phyloP scores from a whole-genome alignment of 495 filamentous ascomycete species.

The Lineolata rhizophorae region DNA sequence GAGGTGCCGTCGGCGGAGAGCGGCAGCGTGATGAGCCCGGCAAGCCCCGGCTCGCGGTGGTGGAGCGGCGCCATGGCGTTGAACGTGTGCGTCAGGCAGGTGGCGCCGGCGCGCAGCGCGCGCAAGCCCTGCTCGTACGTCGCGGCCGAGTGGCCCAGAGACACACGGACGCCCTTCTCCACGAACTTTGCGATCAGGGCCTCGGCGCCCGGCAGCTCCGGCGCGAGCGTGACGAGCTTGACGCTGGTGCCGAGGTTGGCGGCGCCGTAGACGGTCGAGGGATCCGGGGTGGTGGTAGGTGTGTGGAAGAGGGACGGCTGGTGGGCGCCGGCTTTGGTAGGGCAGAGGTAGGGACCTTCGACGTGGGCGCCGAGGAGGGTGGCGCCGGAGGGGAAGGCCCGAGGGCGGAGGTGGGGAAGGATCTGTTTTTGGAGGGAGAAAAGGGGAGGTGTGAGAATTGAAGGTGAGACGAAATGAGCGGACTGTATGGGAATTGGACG shows the following conservation, averaged over 20 bases:
- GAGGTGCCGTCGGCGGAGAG: conserved; percentile 1
- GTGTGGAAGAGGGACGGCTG: conserved; percentile 17
- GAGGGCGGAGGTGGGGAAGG: conserved; percentile 16
- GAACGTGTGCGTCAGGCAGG: conserved; percentile 19
- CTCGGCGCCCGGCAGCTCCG: conserved; percentile 14
- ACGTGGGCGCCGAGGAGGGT: conserved; percentile 19
- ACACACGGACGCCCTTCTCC: conserved; percentile 13
- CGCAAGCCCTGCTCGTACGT: conserved; percentile 15
- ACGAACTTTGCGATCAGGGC: conserved; percentile 12
- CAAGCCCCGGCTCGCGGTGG: conserved; percentile 18
- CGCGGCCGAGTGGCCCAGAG: conserved; percentile 19
- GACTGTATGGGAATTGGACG: too few relatives aligned
- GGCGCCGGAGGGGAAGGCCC: conserved; percentile 11
- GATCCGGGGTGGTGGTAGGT: conserved; percentile 5
- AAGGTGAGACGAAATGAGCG: too few relatives aligned
- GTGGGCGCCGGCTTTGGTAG: conserved; percentile 20
- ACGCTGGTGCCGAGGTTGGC: conserved; percentile 9
- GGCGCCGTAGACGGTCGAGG: conserved; percentile 15
- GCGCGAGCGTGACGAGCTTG: conserved; percentile 19
- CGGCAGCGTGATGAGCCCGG: conserved; percentile 14
- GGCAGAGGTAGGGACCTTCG: conserved; percentile 21
- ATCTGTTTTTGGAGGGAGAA: conserved; percentile 10
- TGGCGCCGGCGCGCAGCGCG: conserved; percentile 16
- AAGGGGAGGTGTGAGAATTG: too few relatives aligned
- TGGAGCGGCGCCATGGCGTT: conserved; percentile 19